Evolutionary conservation across 192 early-diverging fungal genomes (phyloP).

Genomic region (Coemansia pectinata): DNA sequence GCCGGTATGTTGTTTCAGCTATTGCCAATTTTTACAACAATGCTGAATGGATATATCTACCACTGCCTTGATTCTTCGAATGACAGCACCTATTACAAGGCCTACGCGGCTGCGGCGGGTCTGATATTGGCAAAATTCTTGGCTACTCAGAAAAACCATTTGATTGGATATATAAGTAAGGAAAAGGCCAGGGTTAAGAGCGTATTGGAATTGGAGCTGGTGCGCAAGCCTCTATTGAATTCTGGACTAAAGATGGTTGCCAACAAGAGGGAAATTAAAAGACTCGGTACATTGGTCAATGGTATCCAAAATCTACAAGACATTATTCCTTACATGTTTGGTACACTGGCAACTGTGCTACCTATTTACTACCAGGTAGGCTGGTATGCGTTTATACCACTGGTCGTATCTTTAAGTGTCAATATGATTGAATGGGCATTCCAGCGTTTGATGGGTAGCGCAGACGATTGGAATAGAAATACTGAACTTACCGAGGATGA

Average conservation of each 20-base stretch:
- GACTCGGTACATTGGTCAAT: background rate
- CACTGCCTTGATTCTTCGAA: constrained; percentile 21
- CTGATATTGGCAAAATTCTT: background rate
- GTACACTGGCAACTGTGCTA: background rate
- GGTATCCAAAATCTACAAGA: background rate
- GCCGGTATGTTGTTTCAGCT: constrained; percentile 4
- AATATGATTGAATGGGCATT: background rate
- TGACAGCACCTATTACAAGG: constrained; percentile 12
- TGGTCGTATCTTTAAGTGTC: background rate
- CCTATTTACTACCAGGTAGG: background rate
- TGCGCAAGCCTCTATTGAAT: background rate
- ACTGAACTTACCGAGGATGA: background rate
- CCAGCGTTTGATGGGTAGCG: background rate
- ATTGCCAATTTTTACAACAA: background rate
- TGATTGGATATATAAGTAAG: background rate
- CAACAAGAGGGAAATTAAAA: background rate
- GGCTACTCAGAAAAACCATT: background rate
- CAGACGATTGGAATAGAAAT: background rate
- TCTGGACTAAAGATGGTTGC: background rate
- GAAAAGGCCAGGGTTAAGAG: background rate
- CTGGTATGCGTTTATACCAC: background rate
- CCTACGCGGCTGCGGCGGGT: background rate
- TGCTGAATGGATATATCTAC: constrained; percentile 15
- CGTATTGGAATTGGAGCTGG: background rate
- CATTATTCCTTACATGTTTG: background rate